Percentiles rank a stretch among this genome's conserved stretches.
phyloP scores from a whole-genome alignment of 345 rosid genomes.

The Boechera retrofracta region DNA sequence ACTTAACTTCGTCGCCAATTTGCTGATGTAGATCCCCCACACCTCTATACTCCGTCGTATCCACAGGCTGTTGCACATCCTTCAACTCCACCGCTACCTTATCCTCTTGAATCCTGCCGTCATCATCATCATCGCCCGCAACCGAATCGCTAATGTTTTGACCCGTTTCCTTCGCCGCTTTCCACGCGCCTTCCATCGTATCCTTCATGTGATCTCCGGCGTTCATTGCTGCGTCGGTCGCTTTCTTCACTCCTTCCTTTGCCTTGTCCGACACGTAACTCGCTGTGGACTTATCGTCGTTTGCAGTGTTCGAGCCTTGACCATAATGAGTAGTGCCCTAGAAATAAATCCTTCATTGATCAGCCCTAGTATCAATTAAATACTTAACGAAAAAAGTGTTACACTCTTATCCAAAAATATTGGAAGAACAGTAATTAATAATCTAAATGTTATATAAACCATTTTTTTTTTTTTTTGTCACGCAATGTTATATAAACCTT shows the following conservation, averaged over 20 bases:
- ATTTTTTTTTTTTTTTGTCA: no score
- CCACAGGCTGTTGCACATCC: conserved; percentile 51
- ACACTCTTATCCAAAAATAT: background rate
- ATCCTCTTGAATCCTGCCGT: conserved; percentile 45
- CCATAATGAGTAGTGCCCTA: conserved; percentile 25
- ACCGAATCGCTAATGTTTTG: conserved; percentile 46
- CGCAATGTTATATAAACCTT: background rate
- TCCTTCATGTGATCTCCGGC: conserved; percentile 50
- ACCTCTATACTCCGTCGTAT: conserved; percentile 56
- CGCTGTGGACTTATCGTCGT: conserved; percentile 28
- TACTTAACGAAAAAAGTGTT: background rate
- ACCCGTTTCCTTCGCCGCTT: conserved; percentile 47
- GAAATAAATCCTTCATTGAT: background rate
- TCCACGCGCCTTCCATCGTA: conserved; percentile 58
- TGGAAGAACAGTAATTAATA: background rate
- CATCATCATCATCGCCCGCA: conserved; percentile 12
- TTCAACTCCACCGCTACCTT: conserved; percentile 47
- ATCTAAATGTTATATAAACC: background rate
- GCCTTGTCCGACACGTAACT: conserved; percentile 50
- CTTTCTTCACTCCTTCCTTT: conserved; percentile 55
- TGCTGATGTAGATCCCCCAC: conserved; percentile 50
- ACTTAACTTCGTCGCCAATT: conserved; percentile 39
- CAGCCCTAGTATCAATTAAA: background rate
- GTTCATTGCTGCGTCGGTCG: conserved; percentile 41
- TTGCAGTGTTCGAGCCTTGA: conserved; percentile 26